A percentile compares a stretch with the other conserved stretches of the same genome.
phyloP scores from a whole-genome alignment of 768 basidiomycete species.

The Pleurotus giganteus region DNA sequence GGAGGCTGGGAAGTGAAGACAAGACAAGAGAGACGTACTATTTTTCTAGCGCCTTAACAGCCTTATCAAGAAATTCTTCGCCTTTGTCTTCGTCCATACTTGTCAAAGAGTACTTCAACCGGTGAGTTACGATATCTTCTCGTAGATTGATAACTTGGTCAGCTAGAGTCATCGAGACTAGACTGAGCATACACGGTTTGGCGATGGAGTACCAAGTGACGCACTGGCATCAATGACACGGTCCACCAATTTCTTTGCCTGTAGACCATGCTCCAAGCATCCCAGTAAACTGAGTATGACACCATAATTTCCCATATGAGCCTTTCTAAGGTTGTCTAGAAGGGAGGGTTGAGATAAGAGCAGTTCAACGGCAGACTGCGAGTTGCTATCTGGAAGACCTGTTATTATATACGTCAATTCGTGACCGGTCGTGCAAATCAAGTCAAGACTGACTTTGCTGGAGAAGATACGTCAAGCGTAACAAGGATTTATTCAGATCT shows the following conservation, averaged over 20 bases:
- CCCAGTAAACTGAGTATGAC: conserved; percentile 89
- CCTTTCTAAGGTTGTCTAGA: conserved; percentile 85
- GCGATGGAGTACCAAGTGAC: conserved; percentile 16
- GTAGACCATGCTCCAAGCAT: conserved; percentile 80
- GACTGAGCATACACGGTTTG: neutral
- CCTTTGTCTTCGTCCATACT: conserved; percentile 66
- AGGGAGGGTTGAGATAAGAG: conserved; percentile 78
- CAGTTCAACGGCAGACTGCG: conserved; percentile 80
- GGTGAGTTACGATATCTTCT: conserved; percentile 81
- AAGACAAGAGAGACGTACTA: conserved; percentile 56
- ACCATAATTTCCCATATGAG: conserved; percentile 90
- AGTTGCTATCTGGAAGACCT: conserved; percentile 66
- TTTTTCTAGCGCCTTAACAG: conserved; percentile 80
- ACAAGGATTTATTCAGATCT: conserved; percentile 70
- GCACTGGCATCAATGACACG: conserved; percentile 75
- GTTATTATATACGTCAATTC: conserved; percentile 3
- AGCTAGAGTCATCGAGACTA: conserved; percentile 39
- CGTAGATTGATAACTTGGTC: conserved; percentile 91
- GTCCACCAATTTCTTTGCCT: conserved; percentile 89
- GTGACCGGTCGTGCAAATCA: neutral
- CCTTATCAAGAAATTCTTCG: conserved; percentile 59
- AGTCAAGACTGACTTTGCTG: conserved; percentile 58
- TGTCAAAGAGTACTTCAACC: conserved; percentile 84
- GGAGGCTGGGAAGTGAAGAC: neutral
- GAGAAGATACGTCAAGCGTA: conserved; percentile 78